A percentile compares a stretch with the other conserved stretches of the same genome.
phyloP scores from a whole-genome alignment of 2,329 filamentous ascomycete species.

The Bipolaris zeicola region DNA sequence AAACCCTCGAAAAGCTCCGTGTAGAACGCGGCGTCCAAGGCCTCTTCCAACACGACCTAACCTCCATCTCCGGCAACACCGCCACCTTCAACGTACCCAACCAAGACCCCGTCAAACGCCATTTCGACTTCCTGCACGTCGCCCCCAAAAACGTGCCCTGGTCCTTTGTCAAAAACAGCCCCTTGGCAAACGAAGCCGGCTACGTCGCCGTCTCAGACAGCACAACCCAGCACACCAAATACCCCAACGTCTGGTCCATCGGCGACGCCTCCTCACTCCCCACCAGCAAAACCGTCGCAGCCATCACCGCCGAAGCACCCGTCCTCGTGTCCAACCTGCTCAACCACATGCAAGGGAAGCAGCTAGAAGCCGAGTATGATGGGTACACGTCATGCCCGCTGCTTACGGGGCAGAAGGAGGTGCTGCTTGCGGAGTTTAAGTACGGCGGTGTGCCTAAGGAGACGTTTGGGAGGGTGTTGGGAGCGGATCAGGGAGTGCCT shows the following conservation, averaged over 20 bases:
- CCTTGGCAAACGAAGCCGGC: conserved; percentile 44
- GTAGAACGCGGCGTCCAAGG: conserved; percentile 46
- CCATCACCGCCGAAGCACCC: conserved; percentile 47
- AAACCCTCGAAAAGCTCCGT: conserved; percentile 44
- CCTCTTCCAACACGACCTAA: conserved; percentile 48
- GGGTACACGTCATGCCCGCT: conserved; percentile 51
- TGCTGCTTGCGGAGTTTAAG: conserved; percentile 69
- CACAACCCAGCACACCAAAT: conserved; percentile 48
- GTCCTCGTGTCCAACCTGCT: conserved; percentile 47
- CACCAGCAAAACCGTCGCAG: conserved; percentile 49
- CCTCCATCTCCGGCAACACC: conserved; percentile 46
- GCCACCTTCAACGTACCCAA: conserved; percentile 41
- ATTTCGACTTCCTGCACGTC: conserved; percentile 48
- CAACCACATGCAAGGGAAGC: conserved; percentile 33
- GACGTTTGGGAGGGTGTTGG: conserved; percentile 61
- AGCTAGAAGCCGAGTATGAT: conserved; percentile 37
- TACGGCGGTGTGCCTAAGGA: conserved; percentile 68
- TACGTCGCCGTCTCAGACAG: conserved; percentile 46
- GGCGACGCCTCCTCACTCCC: conserved; percentile 48
- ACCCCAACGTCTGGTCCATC: conserved; percentile 47
- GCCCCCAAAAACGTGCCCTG: conserved; percentile 48
- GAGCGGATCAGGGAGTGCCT: conserved; percentile 63
- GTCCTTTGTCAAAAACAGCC: conserved; percentile 44
- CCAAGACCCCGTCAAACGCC: conserved; percentile 34
- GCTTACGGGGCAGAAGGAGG: conserved; percentile 61